Evolutionary conservation across 1,284 basidiomycete species (phyloP), one percentile per base, ranked within the genome.

Genomic region (Puccinia triticina): DNA sequence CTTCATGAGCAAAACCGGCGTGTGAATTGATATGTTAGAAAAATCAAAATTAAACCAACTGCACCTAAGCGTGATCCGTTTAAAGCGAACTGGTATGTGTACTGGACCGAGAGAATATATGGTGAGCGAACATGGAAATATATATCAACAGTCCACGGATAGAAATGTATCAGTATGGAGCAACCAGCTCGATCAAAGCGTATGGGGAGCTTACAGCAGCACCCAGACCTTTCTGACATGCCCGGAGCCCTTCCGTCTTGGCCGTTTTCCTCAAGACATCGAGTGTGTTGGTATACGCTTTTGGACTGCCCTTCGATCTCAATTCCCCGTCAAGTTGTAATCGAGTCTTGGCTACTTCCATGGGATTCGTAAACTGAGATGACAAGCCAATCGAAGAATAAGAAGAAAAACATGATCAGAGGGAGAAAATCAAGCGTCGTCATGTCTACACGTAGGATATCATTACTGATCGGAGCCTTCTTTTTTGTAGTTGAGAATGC

Each of bases 311-410:
- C 43, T 82, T 82, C 23, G 71, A 64, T 67, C 71, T 48, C 29
- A 98, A 90, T 88, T 98, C 95, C 32, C 95, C 96, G 87, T 98
- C 95, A 32, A 98, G 90, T 87, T 98, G 95, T 78, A 98, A 88
- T 83, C 96, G 92, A 50, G 95, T 98, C 88, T 98, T 98, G 82
- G 93, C 93, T 46, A 97, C 94, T 86, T 97, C 95, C 14, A 88
- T 84, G 21, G 83, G 82, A 67, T 83, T 82, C 18, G 80, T 82
- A 61, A 82, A 82, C 80, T 82, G 34, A n/a, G 26, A n/a, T 21
- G n/a, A 34, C 32, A 50, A 43, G 4, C 16, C 26, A 29, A 53
- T 50, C 21, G 7, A 73, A 29, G 7, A 73, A 29, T 32, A 55
- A 26, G n/a, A 16, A 34, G 18, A 34, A 50, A 18, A 8, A 43